phyloP scores from a whole-genome alignment of 148 eudicot genomes.

The Drosera capensis region DNA sequence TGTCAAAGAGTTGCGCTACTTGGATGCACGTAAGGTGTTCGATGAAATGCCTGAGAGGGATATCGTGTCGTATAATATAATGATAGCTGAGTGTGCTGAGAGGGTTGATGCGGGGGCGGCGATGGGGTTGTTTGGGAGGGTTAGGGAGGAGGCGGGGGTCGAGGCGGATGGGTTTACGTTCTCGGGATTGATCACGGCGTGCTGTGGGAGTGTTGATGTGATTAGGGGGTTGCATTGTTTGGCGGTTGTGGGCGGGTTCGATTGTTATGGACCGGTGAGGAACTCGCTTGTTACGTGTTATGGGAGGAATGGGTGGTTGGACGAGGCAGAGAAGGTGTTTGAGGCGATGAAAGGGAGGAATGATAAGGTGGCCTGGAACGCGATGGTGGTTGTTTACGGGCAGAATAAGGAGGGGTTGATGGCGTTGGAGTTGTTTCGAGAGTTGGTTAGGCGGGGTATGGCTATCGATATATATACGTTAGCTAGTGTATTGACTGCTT shows the following conservation, averaged over 20 bases:
- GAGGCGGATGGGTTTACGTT: constrained; percentile 60
- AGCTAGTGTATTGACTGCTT: constrained; percentile 77
- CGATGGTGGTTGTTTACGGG: constrained; percentile 66
- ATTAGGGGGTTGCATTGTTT: constrained; percentile 35
- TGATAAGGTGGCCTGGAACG: constrained; percentile 81
- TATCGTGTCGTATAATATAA: constrained; percentile 55
- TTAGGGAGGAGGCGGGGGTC: constrained; percentile 30
- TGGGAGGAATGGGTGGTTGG: constrained; percentile 41
- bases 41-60: constrained; percentile 68
- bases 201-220: constrained; percentile 20
- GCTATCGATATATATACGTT: constrained; percentile 62
- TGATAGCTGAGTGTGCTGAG: constrained; percentile 56
- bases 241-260: constrained; percentile 49
- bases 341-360: constrained; percentile 26
- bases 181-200: constrained; percentile 38
- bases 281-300: constrained; percentile 50
- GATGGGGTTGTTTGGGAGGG: constrained; percentile 23
- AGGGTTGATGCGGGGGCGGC: constrained; percentile 29
- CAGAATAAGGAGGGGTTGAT: constrained; percentile 38
- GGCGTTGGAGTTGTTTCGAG: constrained; percentile 49
- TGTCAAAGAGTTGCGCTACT: constrained; percentile 26
- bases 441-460: constrained; percentile 35
- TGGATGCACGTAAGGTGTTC: constrained; percentile 54
- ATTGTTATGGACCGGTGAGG: constrained; percentile 41
- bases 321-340: constrained; percentile 39